Evolutionary conservation across 139 green algal species (phyloP).

Genomic region (Chlamydomonas schloesseri): DNA sequence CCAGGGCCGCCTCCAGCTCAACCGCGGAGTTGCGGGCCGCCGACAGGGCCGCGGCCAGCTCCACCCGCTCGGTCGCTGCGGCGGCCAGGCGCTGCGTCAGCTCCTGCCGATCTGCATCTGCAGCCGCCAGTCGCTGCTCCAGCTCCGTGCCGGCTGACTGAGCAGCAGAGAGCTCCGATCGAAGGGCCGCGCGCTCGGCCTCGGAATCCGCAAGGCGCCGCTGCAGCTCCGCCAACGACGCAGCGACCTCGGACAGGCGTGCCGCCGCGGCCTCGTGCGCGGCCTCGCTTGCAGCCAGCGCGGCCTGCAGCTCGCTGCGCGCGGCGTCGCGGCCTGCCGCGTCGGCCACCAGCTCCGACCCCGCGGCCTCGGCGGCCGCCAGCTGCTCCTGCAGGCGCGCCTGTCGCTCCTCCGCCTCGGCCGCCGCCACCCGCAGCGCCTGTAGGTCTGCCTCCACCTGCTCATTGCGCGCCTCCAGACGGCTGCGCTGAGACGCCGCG

Average conservation of each 20-base stretch:
- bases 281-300: background rate
- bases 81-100: background rate
- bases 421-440: background rate
- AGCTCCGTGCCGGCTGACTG: background rate
- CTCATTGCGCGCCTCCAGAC: background rate
- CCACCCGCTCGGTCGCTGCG: too few species aligned
- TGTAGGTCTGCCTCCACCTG: background rate
- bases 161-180: background rate
- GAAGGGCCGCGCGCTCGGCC: background rate
- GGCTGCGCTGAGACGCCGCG: background rate
- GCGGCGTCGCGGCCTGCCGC: background rate
- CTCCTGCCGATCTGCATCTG: background rate
- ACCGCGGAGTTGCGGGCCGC: background rate
- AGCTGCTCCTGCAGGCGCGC: background rate
- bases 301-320: background rate
- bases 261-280: too few species aligned
- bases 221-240: background rate
- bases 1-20: background rate
- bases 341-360: background rate
- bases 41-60: background rate
- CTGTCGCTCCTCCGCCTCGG: background rate
- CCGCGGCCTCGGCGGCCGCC: background rate
- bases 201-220: background rate
- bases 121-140: background rate
- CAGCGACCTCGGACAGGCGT: background rate